phyloP scores from a whole-genome alignment of 2,329 filamentous ascomycete species.

The Pyrenochaeta sp. region DNA sequence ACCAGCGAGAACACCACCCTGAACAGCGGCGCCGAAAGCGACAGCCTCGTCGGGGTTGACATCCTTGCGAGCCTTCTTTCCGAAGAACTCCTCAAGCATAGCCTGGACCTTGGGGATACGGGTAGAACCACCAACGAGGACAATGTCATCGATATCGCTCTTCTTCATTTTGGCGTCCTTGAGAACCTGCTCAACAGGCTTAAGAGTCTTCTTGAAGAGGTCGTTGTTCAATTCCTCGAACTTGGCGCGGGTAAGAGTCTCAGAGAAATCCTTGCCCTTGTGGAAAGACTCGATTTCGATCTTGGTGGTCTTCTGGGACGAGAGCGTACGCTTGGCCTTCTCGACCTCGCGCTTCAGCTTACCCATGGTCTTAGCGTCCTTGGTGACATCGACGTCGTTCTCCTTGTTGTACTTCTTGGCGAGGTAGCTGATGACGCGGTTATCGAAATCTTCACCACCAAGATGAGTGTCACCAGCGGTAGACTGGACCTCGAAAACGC shows the following conservation, averaged over 20 bases:
- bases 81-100: slow-evolving; percentile 95
- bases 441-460: slow-evolving; percentile 98
- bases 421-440: slow-evolving; percentile 95
- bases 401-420: slow-evolving; percentile 99
- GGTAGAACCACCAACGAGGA: slow-evolving; percentile 96
- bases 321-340: slow-evolving; percentile 98
- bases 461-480: slow-evolving; percentile 97
- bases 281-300: slow-evolving; percentile 98
- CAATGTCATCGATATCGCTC: slow-evolving; percentile 92
- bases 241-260: slow-evolving; percentile 98
- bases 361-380: slow-evolving; percentile 97
- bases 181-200: slow-evolving; percentile 98
- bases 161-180: slow-evolving; percentile 99
- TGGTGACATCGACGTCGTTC: slow-evolving; percentile 88
- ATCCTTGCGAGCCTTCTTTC: slow-evolving; percentile 98
- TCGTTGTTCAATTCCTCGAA: slow-evolving; percentile 99
- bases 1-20: slow-evolving; percentile 93
- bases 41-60: slow-evolving; percentile 99
- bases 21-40: slow-evolving; percentile 95
- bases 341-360: slow-evolving; percentile 99
- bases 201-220: slow-evolving; percentile 98
- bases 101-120: slow-evolving; percentile 98
- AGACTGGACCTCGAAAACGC: slow-evolving; percentile 93
- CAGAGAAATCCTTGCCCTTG: slow-evolving; percentile 96
- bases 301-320: slow-evolving; percentile 87